Evolutionary conservation across 2,329 filamentous ascomycete genomes (phyloP).

Genomic region (Colletotrichum phormii): DNA sequence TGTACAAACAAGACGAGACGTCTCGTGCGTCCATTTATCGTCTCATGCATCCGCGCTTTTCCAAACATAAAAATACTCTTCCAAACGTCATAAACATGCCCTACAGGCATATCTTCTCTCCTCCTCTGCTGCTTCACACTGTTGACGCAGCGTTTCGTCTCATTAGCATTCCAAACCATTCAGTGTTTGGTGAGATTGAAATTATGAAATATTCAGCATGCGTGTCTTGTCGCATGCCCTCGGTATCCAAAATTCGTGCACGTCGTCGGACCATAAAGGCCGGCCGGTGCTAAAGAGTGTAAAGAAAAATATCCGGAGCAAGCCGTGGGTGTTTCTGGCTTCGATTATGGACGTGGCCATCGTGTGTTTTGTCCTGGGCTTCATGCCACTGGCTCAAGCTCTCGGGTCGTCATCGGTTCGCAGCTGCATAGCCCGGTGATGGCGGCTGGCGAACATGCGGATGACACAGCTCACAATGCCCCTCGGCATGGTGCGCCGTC

Average conservation of each 20-base stretch:
- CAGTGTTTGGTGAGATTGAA: not conserved
- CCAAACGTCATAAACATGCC: slow-evolving; percentile 6
- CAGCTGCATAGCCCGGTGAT: not conserved
- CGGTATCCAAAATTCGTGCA: slow-evolving; percentile 14
- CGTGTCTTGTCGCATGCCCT: slow-evolving; percentile 40
- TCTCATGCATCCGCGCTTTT: slow-evolving; percentile 41
- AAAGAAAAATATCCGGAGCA: not conserved
- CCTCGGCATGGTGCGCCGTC: too few relatives aligned
- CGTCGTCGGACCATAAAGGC: not conserved
- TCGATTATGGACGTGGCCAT: not conserved
- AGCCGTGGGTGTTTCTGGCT: not conserved
- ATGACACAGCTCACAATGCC: not conserved
- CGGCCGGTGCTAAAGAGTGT: slow-evolving; percentile 11
- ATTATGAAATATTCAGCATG: slow-evolving; percentile 32
- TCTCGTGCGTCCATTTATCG: slow-evolving; percentile 29
- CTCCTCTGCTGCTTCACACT: not conserved
- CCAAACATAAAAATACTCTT: slow-evolving; percentile 21
- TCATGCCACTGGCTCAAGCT: not conserved
- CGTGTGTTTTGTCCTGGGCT: not conserved
- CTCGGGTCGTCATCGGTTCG: not conserved
- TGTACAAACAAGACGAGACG: slow-evolving; percentile 41
- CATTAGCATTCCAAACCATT: not conserved
- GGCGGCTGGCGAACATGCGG: not conserved
- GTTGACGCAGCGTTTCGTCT: not conserved
- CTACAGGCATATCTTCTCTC: not conserved